These are phyloP conservation scores for Ganoderma multipileum DNA, from an alignment of 1,284 basidiomycete genomes.

Conservation along the genomic window DNA sequence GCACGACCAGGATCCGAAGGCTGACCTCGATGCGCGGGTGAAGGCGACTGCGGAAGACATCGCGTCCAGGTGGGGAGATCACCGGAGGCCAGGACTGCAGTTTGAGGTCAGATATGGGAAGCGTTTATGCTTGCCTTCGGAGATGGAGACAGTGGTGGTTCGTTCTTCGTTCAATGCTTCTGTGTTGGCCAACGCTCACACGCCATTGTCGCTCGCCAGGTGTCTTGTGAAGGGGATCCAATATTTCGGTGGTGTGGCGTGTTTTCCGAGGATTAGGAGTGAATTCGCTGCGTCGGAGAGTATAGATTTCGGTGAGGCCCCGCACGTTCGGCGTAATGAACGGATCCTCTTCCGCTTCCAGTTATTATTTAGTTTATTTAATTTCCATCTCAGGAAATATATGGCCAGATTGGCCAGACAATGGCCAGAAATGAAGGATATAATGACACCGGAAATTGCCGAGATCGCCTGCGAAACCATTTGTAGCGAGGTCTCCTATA, in stretches of 20 bases:
- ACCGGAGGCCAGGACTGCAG: background rate
- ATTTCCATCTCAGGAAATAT: background rate
- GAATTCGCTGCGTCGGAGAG: background rate
- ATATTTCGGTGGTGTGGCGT: background rate
- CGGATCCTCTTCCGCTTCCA: no score
- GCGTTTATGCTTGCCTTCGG: background rate
- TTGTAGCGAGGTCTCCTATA: no score
- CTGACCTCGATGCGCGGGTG: background rate
- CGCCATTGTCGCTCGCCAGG: background rate
- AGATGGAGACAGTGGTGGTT: background rate
- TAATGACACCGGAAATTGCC: no score
- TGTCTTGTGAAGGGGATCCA: background rate
- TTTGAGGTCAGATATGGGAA: background rate
- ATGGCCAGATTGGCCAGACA: no score
- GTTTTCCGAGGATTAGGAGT: background rate
- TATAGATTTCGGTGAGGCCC: background rate
- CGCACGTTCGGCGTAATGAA: no score
- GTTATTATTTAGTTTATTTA: no score
- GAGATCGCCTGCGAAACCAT: no score
- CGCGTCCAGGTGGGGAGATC: background rate
- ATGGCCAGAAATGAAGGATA: no score
- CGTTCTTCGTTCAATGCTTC: background rate
- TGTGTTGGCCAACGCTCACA: background rate
- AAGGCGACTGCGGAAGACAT: background rate
- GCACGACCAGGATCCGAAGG: constrained; percentile 3